Percentiles rank a stretch among this genome's conserved stretches.
phyloP scores from a whole-genome alignment of 169 alveolate genomes.

The Cryptosporidium muris region DNA sequence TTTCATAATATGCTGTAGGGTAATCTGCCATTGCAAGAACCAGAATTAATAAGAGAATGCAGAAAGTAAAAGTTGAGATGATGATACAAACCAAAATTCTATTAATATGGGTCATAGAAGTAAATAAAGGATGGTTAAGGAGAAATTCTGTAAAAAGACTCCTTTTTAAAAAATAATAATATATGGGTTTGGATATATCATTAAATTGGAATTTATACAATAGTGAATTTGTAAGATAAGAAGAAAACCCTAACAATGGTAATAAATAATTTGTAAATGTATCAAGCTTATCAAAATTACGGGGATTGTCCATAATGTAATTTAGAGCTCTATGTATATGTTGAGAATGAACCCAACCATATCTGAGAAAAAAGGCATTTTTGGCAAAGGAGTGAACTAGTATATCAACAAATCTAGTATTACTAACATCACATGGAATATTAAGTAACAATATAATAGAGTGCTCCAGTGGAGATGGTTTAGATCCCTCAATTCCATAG shows the following conservation, averaged over 20 bases:
- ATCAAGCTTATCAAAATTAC: not conserved
- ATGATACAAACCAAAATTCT: slow-evolving; percentile 8
- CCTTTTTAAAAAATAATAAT: slow-evolving; percentile 17
- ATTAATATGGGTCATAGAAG: not conserved
- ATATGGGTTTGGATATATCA: slow-evolving; percentile 43
- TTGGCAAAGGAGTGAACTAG: slow-evolving; percentile 18
- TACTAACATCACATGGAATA: slow-evolving; percentile 33
- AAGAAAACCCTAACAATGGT: slow-evolving; percentile 31
- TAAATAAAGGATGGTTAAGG: slow-evolving; percentile 21
- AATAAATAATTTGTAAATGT: slow-evolving; percentile 8
- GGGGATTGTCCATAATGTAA: not conserved
- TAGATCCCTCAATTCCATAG: not conserved
- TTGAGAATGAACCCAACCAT: slow-evolving; percentile 8
- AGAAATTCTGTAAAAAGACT: slow-evolving; percentile 27
- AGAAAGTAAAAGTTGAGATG: not conserved
- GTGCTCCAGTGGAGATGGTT: slow-evolving; percentile 25
- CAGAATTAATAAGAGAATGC: not conserved
- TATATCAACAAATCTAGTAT: slow-evolving; percentile 50
- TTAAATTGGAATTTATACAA: slow-evolving; percentile 21
- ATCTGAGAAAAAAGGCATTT: slow-evolving; percentile 1
- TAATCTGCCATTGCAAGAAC: slow-evolving; percentile 23
- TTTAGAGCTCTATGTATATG: slow-evolving; percentile 23
- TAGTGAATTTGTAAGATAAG: slow-evolving; percentile 18
- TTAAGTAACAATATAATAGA: slow-evolving; percentile 24
- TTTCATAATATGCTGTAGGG: slow-evolving; percentile 34